phyloP scores from a whole-genome alignment of 345 rosid genomes.

The Eucalyptus erythrocorys region DNA sequence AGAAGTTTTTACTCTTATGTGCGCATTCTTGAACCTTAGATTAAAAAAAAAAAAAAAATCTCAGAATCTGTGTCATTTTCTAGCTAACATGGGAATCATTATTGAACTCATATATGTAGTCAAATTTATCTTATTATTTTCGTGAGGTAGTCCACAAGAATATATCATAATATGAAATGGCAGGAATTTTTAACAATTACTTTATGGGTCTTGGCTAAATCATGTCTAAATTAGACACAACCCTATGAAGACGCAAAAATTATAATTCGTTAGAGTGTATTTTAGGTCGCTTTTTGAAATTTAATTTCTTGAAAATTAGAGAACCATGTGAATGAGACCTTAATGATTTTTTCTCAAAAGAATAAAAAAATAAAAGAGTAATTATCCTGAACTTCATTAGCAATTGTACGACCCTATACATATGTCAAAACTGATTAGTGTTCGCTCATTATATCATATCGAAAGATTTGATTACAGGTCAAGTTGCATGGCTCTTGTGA shows the following conservation, averaged over 20 bases:
- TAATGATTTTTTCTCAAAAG: background rate
- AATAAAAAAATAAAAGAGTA: background rate
- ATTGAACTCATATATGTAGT: too few species aligned
- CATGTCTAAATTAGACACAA: background rate
- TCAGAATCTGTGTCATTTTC: too few species aligned
- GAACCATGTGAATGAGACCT: background rate
- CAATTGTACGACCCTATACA: background rate
- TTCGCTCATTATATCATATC: background rate
- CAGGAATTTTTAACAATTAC: background rate
- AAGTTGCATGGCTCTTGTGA: background rate
- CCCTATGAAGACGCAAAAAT: background rate
- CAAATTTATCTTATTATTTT: too few species aligned
- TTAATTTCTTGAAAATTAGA: background rate
- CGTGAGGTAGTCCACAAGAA: background rate
- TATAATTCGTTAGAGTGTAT: background rate
- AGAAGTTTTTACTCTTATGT: too few species aligned
- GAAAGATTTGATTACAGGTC: background rate
- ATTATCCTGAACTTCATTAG: background rate
- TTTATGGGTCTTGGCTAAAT: background rate
- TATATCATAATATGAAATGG: background rate
- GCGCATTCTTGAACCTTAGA: background rate
- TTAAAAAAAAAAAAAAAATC: accelerated
- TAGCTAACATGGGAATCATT: too few species aligned
- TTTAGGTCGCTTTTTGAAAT: background rate
- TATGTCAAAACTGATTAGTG: background rate